A percentile compares a stretch with the other conserved stretches of the same genome.
Conservation (phyloP, 345 rosid species). For the Odontarrhena argentea region DNA sequence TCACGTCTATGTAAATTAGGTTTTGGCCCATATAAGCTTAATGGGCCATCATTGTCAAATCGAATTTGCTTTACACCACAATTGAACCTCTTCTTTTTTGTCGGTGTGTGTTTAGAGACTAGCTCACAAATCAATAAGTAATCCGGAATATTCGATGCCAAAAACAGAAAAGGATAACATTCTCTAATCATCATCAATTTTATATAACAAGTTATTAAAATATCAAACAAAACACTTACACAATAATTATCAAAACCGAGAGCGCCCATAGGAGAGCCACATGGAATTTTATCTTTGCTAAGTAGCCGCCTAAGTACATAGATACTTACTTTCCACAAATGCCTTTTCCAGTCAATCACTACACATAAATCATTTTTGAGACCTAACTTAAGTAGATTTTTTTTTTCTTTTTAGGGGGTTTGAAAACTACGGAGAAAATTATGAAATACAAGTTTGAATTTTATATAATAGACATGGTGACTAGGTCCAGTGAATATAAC, state of each 20-base stretch:
- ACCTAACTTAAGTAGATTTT: no score
- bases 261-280: constrained; percentile 39
- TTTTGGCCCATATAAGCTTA: constrained; percentile 23
- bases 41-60: constrained; percentile 25
- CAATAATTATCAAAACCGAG: constrained; percentile 29
- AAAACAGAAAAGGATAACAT: constrained; percentile 21
- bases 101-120: constrained; percentile 15
- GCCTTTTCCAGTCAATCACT: no score
- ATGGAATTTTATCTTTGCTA: constrained; percentile 5
- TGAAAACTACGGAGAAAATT: no score
- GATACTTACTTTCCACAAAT: no score
- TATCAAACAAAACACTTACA: not conserved
- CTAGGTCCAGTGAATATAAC: constrained; percentile 23
- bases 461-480: not conserved
- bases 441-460: no score
- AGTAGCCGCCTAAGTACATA: no score
- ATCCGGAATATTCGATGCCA: constrained; percentile 13
- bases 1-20: constrained; percentile 27
- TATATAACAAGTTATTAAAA: constrained; percentile 5
- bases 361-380: no score
- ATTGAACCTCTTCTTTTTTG: not conserved
- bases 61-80: constrained; percentile 12
- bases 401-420: no score
- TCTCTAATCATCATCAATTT: constrained; percentile 5
- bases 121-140: not conserved